A percentile compares a stretch with the other conserved stretches of the same genome.
These are phyloP conservation scores for Rhododendron mucronatum DNA, from an alignment of 148 eudicot genomes.

Conservation along the genomic window DNA sequence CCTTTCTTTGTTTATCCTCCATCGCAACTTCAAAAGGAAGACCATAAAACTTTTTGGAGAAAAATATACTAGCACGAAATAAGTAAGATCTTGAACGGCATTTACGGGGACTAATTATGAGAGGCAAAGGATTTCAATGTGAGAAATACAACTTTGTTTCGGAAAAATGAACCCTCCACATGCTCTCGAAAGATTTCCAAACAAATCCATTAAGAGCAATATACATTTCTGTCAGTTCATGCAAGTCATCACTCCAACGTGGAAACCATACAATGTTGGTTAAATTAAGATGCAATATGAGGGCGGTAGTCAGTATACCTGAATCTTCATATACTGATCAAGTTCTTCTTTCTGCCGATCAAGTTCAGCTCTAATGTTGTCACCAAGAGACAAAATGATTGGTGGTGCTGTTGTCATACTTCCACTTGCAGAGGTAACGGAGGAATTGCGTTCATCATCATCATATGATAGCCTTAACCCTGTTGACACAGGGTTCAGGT, in stretches of 20 bases:
- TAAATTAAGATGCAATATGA: not conserved
- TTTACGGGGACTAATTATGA: not conserved
- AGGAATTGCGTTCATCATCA: slow-evolving; percentile 88
- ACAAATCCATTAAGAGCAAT: not conserved
- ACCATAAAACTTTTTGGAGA: not conserved
- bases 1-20: not conserved
- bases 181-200: not conserved
- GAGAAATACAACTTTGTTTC: not conserved
- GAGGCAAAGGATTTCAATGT: not conserved
- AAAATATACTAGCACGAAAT: not conserved
- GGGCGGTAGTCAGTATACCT: slow-evolving; percentile 42
- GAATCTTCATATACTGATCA: slow-evolving; percentile 65
- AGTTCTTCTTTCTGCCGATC: slow-evolving; percentile 85
- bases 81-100: not conserved
- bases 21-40: not conserved
- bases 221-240: not conserved
- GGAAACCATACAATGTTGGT: not conserved
- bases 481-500: slow-evolving; percentile 75
- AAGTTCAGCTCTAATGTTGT: slow-evolving; percentile 59
- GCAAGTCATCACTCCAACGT: not conserved
- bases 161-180: not conserved
- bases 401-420: slow-evolving; percentile 63
- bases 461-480: slow-evolving; percentile 89
- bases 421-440: slow-evolving; percentile 84
- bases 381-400: slow-evolving; percentile 51